phyloP scores from a whole-genome alignment of 2,329 filamentous ascomycete species.

The Lasiodiplodia theobromae region DNA sequence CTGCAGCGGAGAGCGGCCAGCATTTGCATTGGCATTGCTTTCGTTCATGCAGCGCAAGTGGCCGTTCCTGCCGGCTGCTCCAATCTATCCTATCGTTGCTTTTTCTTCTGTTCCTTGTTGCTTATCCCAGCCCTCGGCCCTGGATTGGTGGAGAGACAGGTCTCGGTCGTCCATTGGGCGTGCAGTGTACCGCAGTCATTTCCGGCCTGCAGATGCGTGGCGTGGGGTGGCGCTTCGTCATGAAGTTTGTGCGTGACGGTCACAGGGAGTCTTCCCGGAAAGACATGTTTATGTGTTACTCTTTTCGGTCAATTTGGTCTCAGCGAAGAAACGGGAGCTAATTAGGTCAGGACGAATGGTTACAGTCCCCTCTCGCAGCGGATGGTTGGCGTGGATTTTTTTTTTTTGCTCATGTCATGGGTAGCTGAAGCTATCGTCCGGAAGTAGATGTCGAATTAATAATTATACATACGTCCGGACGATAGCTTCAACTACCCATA shows the following conservation, averaged over 20 bases:
- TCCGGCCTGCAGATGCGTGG: neutral
- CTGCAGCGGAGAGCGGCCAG: neutral
- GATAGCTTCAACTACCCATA: no score
- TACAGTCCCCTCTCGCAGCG: neutral
- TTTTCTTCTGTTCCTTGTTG: neutral
- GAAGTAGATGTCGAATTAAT: no score
- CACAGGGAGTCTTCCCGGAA: neutral
- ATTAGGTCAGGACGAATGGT: neutral
- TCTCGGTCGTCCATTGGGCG: neutral
- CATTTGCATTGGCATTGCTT: neutral
- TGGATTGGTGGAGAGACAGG: constrained; percentile 1
- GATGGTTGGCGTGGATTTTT: no score
- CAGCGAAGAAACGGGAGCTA: neutral
- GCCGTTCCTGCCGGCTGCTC: neutral
- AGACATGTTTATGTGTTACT: neutral
- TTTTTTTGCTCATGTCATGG: no score
- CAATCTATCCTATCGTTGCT: neutral
- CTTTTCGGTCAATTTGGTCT: neutral
- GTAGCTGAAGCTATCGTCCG: no score
- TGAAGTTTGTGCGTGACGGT: neutral
- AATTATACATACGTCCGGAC: no score
- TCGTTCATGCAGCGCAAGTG: neutral
- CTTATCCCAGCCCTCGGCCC: neutral
- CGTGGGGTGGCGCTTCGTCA: neutral
- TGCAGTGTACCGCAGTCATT: neutral